Conservation (phyloP, 2,329 filamentous ascomycete species). For the Penicillium digitatum region DNA sequence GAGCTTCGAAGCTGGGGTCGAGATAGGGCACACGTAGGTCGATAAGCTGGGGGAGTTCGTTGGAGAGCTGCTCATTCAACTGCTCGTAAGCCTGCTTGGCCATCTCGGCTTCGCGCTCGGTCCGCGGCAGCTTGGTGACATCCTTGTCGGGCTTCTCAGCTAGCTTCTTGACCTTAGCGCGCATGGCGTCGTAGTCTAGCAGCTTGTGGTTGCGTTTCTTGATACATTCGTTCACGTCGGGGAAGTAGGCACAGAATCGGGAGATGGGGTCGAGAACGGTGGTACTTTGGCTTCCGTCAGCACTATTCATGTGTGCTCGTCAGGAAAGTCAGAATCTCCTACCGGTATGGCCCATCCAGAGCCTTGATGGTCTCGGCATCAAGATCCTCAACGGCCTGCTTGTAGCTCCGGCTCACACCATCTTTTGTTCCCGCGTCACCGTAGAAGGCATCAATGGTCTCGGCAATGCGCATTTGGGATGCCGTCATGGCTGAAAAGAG, state of each 20-base stretch:
- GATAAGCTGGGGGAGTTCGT: conserved; percentile 90
- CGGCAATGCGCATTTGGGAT: conserved; percentile 97
- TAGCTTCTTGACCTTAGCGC: conserved; percentile 93
- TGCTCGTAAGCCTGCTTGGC: conserved; percentile 91
- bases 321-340: conserved; percentile 21
- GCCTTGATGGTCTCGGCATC: conserved; percentile 99
- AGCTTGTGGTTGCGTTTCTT: conserved; percentile 99
- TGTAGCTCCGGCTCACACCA: conserved; percentile 93
- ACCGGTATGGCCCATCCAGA: conserved; percentile 90
- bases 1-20: conserved; percentile 92
- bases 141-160: conserved; percentile 99
- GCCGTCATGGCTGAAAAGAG: conserved; percentile 81
- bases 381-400: conserved; percentile 95
- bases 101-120: conserved; percentile 95
- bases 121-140: conserved; percentile 88
- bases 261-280: conserved; percentile 95
- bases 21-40: conserved; percentile 95
- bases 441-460: conserved; percentile 99
- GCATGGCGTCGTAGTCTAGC: conserved; percentile 93
- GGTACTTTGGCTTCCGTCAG: conserved; percentile 50
- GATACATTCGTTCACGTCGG: conserved; percentile 98
- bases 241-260: conserved; percentile 96
- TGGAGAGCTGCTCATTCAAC: conserved; percentile 91
- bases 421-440: conserved; percentile 92
- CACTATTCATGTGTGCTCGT: background rate